Evolutionary conservation across 371 early-diverging fungal species (phyloP).

Genomic region (Encephalitozoon romaleae): DNA sequence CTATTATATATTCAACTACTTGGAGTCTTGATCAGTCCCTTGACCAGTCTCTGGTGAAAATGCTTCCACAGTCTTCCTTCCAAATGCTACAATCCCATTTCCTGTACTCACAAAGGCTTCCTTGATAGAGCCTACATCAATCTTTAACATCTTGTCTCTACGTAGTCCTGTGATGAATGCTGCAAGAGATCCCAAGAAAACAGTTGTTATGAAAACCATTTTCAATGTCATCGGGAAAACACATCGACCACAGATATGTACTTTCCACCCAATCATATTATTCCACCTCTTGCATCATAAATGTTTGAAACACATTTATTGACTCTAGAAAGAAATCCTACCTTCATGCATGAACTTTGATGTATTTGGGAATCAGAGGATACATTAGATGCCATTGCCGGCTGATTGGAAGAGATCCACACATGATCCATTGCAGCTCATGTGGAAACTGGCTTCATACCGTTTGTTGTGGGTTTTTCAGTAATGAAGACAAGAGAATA

Average conservation of each 20-base stretch:
- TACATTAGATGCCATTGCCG: conserved; percentile 36
- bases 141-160: background rate
- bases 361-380: background rate
- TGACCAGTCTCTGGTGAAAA: background rate
- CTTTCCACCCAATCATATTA: background rate
- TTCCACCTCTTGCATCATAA: background rate
- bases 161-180: background rate
- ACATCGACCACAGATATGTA: background rate
- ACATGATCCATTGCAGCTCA: conserved; percentile 47
- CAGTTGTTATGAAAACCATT: background rate
- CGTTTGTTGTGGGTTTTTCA: conserved; percentile 54
- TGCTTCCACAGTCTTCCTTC: background rate
- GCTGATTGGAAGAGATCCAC: conserved; percentile 11
- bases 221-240: background rate
- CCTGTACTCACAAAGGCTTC: background rate
- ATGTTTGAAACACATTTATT: background rate
- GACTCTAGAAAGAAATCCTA: background rate
- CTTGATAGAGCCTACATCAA: background rate
- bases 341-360: background rate
- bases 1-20: background rate
- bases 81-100: background rate
- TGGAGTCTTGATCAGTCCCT: background rate
- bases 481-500: conserved; percentile 50
- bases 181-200: background rate
- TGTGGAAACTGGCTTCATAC: conserved; percentile 52